Base-by-base conservation (phyloP, 176 grass and related monocot genomes). In the Oryza longistaminata region DNA sequence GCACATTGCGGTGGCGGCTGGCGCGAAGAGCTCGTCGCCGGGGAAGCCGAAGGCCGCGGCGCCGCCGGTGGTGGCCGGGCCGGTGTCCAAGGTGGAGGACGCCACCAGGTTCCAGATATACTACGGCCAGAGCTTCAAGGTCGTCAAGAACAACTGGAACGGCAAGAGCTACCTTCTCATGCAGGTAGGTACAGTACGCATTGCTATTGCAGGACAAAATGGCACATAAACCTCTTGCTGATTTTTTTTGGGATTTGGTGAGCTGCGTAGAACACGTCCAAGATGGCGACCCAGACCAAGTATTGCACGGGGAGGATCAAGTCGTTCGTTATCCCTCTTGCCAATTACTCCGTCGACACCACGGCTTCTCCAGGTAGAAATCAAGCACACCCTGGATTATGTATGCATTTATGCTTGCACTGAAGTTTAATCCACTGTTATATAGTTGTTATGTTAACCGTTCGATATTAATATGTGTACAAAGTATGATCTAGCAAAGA, bases 271-370 rank as follows among this genome's bases (percentile, higher is more conserved):
- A 95, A 82, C 78, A 91, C 78, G 79, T 96, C 93, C 5, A 96
- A 88, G 87, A 94, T 98, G 96, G 96, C 93, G 52, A 37, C 88
- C 9, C 85, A 43, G 84, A 98, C 91, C 0, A 95, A 89, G 70
- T 98, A 95, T 17, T 98, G 96, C 91, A 98, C 96, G 2, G 91
- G 93, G 34, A 95, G 96, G 81, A 98, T 98, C 40, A 98, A 95
- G 77, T 98, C 93, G 9, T 98, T 95, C 77, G 81, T 95, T 1
- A 67, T 89, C 21, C 93, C 93, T 22, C 88, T 94, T 33, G 94
- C 90, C 73, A 98, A 91, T 82, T 98, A 90, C 78, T 98, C 95
- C 27, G 77, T 95, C 26, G 95, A 98, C 89, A 95, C 95, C 52
- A 66, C 68, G 15, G 50, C 83, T 50, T 93, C 86, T 83, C 91